Evolutionary conservation across 495 filamentous ascomycete genomes (phyloP).

Genomic region (Penicillium egyptiacum): DNA sequence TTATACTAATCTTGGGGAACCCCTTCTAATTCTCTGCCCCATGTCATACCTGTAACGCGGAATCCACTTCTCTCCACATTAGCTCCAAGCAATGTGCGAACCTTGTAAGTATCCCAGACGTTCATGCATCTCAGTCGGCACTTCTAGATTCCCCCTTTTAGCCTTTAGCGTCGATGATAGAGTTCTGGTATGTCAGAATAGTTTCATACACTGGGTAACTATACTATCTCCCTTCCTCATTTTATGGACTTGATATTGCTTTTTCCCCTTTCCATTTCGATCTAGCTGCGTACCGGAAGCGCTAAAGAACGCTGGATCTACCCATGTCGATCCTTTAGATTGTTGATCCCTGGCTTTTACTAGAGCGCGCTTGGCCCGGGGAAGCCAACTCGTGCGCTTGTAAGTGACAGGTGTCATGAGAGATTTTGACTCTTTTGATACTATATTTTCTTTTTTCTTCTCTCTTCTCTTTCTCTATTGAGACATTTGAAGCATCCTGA

Average conservation of each 20-base stretch:
- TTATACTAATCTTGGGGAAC: neutral
- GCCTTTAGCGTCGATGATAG: slow-evolving; percentile 10
- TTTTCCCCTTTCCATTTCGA: slow-evolving; percentile 28
- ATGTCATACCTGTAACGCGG: slow-evolving; percentile 7
- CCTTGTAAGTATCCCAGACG: slow-evolving; percentile 18
- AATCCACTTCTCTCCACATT: slow-evolving; percentile 2
- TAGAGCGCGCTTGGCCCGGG: slow-evolving; percentile 18
- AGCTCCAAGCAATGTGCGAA: slow-evolving; percentile 4
- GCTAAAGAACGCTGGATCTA: slow-evolving; percentile 19
- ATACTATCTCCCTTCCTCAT: neutral
- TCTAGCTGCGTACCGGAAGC: slow-evolving; percentile 26
- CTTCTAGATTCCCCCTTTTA: slow-evolving; percentile 15
- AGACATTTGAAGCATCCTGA: slow-evolving; percentile 14
- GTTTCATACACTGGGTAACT: neutral
- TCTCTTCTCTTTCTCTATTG: slow-evolving; percentile 8
- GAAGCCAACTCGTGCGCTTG: slow-evolving; percentile 12
- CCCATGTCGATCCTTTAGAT: slow-evolving; percentile 20
- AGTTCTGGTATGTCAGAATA: neutral
- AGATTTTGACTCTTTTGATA: neutral
- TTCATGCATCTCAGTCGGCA: slow-evolving; percentile 18
- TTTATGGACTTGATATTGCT: slow-evolving; percentile 21
- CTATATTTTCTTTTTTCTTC: slow-evolving; percentile 11
- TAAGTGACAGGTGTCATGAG: slow-evolving; percentile 32
- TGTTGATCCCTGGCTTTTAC: slow-evolving; percentile 20
- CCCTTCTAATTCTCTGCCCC: neutral